These are phyloP conservation scores for Hagleromyces aurorensis DNA, from an alignment of 805 yeast species.

Conservation along the genomic window DNA sequence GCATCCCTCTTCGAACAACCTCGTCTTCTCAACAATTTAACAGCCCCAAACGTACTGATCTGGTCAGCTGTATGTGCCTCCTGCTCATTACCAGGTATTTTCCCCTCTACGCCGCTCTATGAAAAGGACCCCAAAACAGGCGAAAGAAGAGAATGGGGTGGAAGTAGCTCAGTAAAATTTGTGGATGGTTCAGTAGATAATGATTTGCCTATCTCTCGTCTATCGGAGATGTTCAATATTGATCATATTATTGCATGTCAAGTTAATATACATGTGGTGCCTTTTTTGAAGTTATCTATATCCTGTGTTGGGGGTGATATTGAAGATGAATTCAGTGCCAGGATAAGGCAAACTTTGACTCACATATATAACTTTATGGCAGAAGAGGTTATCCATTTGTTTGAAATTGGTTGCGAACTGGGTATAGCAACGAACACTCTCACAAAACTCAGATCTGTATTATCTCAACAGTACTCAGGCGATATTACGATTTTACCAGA, in stretches of 20 bases:
- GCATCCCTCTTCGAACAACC: constrained; percentile 90
- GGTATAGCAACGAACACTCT: constrained; percentile 69
- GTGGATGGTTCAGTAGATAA: constrained; percentile 96
- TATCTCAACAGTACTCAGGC: constrained; percentile 86
- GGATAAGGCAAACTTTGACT: constrained; percentile 44
- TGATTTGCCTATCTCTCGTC: constrained; percentile 82
- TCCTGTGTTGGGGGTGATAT: constrained; percentile 63
- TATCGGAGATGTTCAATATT: constrained; percentile 94
- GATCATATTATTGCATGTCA: constrained; percentile 97
- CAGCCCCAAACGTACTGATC: constrained; percentile 72
- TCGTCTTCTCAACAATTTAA: constrained; percentile 64
- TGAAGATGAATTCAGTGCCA: constrained; percentile 52
- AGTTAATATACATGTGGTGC: constrained; percentile 94
- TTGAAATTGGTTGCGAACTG: constrained; percentile 64
- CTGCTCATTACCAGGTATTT: constrained; percentile 88
- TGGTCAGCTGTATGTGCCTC: constrained; percentile 93
- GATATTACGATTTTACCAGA: constrained; percentile 90
- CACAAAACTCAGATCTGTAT: constrained; percentile 63
- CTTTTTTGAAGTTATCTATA: constrained; percentile 62
- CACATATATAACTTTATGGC: constrained; percentile 51
- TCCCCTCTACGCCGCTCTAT: constrained; percentile 75
- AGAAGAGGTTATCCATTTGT: constrained; percentile 69
- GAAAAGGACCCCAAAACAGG: constrained; percentile 76
- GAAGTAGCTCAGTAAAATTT: constrained; percentile 57
- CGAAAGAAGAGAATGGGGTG: constrained; percentile 73